Base-by-base conservation (phyloP, 1,139 yeast species). In the Sugiyamaella novakii region DNA sequence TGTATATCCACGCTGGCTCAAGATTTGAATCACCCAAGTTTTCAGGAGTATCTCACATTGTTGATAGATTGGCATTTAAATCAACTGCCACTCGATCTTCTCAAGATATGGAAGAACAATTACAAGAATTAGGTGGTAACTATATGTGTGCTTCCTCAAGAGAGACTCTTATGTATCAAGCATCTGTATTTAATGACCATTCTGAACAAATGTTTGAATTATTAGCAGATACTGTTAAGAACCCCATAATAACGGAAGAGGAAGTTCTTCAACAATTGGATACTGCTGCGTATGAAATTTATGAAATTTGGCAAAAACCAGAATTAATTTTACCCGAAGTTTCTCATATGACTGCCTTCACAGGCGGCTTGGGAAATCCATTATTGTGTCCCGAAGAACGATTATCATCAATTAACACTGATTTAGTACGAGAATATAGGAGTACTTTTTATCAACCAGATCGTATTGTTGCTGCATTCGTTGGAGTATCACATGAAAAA, bases 141-240 rank as follows among this genome's bases (percentile, higher is more conserved):
- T 89, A 86, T 68, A 91, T 88, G 81, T 87, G 96, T 63, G 84
- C 96, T 1, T 87, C 96, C 1, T 87, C 95, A 24, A 77, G 98
- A 63, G 98, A 92, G 65, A 80, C 94, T 3, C 78, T 92, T 73
- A 81, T 92, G 72, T 92, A 92, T 67, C 98, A 92, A 67, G 95
- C 97, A 1, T 84, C 96, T 1, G 96, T 89, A 1, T 92, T 92
- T 74, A 89, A 91, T 65, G 70, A 78, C 47, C 96, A 91, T 63
- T 83, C 85, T n/a, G 94, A 82, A 39, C 73, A 75, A 56, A 89
- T 94, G 96, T 80, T 87, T 58, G 79, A 78, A 39, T 73, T 88
- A 46, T 74, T 92, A 59, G 73, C 88, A n/a, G 94, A 89, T 59
- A 87, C 97, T 0, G 83, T 91, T 7, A 71, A 83, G 18, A 73